Evolutionary conservation across 2,329 filamentous ascomycete species (phyloP).

Genomic region (Fusarium humuli): DNA sequence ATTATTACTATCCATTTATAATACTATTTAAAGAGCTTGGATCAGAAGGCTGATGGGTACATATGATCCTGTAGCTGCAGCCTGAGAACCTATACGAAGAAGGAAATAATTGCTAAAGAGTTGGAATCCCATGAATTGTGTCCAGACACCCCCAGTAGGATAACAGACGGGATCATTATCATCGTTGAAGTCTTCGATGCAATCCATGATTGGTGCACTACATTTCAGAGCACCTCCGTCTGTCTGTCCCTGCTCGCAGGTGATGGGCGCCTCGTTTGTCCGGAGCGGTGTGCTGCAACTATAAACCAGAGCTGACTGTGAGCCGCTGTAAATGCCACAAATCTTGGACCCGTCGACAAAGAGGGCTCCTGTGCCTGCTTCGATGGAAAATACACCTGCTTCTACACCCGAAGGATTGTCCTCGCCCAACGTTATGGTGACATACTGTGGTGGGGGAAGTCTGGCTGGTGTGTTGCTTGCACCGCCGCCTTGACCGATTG

Average conservation of each 20-base stretch:
- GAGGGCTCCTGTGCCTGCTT: not conserved
- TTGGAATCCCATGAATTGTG: not conserved
- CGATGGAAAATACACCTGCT: not conserved
- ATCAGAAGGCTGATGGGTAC: not conserved
- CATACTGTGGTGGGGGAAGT: not conserved
- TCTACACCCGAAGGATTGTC: not conserved
- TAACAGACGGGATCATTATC: not conserved
- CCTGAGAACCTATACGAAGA: not conserved
- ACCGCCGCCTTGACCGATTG: not conserved
- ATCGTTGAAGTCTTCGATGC: not conserved
- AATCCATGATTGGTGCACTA: not conserved
- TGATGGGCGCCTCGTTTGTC: not conserved
- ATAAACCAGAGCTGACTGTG: not conserved
- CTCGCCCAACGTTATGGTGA: not conserved
- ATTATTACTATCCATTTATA: not conserved
- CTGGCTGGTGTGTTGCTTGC: not conserved
- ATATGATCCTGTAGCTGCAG: not conserved
- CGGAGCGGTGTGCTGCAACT: not conserved
- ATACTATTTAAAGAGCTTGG: not conserved
- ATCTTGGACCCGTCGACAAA: not conserved
- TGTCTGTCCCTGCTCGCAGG: not conserved
- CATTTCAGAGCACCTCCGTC: not conserved
- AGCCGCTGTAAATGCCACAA: not conserved
- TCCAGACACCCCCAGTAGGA: not conserved
- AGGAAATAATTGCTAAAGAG: not conserved